Evolutionary conservation across 1,284 basidiomycete species (phyloP), one percentile per base, ranked within the genome.

Genomic region (Hemileia vastatrix): DNA sequence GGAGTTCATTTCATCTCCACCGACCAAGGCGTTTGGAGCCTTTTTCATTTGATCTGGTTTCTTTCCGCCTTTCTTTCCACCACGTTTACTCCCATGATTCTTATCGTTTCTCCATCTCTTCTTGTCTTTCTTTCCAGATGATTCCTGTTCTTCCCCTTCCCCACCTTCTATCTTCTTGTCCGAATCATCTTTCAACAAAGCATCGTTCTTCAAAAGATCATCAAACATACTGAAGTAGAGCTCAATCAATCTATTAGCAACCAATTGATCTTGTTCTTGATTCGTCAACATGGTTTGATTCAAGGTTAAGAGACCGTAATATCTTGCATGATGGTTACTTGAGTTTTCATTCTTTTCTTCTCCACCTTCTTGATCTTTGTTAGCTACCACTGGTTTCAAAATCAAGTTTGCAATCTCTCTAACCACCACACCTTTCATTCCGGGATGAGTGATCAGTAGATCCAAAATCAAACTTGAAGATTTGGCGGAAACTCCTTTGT

Each of bases 141-240:
- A n/a, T n/a, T n/a, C n/a, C n/a, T n/a, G n/a, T n/a, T n/a, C n/a
- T n/a, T n/a, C n/a, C n/a, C n/a, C n/a, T n/a, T n/a, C n/a, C n/a
- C n/a, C n/a, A n/a, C n/a, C n/a, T n/a, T n/a, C n/a, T n/a, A n/a
- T n/a, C n/a, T n/a, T n/a, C n/a, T n/a, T n/a, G n/a, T 87, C 86
- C n/a, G n/a, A n/a, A n/a, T n/a, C n/a, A n/a, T n/a, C n/a, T n/a
- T n/a, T n/a, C n/a, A n/a, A n/a, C n/a, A n/a, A n/a, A n/a, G n/a
- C n/a, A n/a, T n/a, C n/a, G n/a, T n/a, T n/a, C n/a, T n/a, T n/a
- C 1, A 95, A 81, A 9, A 94, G 79, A 72, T 91, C 90, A 68
- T 87, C 81, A 78, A 99, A 99, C 71, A 98, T 83, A 78, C 93
- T 87, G 73, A 98, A 99, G 78, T 98, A 98, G 9, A 94, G 81